These are phyloP conservation scores for Zymoseptoria tritici DNA, from an alignment of 2,329 filamentous ascomycete species.

Conservation along the genomic window DNA sequence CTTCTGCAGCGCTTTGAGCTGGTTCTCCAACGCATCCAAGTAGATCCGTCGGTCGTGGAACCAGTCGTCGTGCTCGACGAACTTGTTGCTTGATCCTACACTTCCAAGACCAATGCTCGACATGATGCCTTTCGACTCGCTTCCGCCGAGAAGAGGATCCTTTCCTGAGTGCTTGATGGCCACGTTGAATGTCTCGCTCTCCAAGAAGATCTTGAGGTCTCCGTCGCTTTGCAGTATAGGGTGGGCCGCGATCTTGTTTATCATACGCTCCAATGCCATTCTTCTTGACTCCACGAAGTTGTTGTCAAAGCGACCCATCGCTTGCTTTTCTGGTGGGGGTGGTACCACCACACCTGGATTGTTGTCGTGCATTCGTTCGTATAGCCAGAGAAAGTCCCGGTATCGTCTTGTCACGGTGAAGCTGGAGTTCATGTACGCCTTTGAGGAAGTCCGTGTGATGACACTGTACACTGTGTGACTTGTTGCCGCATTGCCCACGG, in stretches of 20 bases:
- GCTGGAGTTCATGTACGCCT: slow-evolving; percentile 86
- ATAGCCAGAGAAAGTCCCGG: slow-evolving; percentile 95
- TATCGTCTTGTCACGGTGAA: slow-evolving; percentile 93
- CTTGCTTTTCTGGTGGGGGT: slow-evolving; percentile 95
- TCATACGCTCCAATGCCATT: slow-evolving; percentile 90
- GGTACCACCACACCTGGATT: slow-evolving; percentile 93
- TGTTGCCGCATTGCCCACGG: slow-evolving; percentile 92
- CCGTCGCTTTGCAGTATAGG: slow-evolving; percentile 85
- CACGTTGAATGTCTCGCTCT: slow-evolving; percentile 91
- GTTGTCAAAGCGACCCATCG: slow-evolving; percentile 87
- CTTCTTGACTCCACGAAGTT: slow-evolving; percentile 93
- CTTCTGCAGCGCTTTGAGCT: slow-evolving; percentile 78
- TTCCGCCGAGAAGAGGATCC: slow-evolving; percentile 64
- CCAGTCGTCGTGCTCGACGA: slow-evolving; percentile 98
- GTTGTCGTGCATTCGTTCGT: slow-evolving; percentile 87
- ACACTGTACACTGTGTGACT: slow-evolving; percentile 98
- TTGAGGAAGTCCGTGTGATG: slow-evolving; percentile 89
- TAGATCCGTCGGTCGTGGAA: slow-evolving; percentile 96
- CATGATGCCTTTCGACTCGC: slow-evolving; percentile 87
- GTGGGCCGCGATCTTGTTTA: slow-evolving; percentile 90
- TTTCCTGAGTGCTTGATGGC: slow-evolving; percentile 90
- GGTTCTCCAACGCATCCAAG: slow-evolving; percentile 84
- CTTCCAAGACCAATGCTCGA: slow-evolving; percentile 64
- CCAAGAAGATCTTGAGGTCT: slow-evolving; percentile 91
- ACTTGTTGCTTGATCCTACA: slow-evolving; percentile 69